A percentile compares a stretch with the other conserved stretches of the same genome.
Evolutionary conservation across 2,329 filamentous ascomycete species (phyloP).

Genomic region (Colletotrichum lentis): DNA sequence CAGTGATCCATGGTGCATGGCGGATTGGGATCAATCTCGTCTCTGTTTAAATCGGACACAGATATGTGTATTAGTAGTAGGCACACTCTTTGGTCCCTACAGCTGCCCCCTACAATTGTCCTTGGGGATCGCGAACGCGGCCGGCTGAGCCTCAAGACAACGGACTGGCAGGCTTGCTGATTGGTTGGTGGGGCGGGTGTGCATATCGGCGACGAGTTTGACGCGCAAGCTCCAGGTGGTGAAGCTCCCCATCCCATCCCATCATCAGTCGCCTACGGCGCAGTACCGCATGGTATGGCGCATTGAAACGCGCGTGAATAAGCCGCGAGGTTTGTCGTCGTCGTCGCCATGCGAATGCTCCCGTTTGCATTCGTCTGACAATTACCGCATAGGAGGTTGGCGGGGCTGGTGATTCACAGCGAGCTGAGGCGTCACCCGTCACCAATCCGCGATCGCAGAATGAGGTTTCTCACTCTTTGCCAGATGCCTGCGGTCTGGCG

Average conservation of each 20-base stretch:
- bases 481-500: constrained; percentile 24
- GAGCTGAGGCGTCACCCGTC: no score
- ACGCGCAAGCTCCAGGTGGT: constrained; percentile 32
- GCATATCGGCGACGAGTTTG: constrained; percentile 11
- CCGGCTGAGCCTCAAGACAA: neutral
- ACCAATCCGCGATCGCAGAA: no score
- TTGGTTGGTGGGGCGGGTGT: neutral
- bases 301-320: constrained; percentile 1
- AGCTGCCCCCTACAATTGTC: neutral
- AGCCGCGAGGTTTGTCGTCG: constrained; percentile 11
- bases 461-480: no score
- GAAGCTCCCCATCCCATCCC: constrained; percentile 21
- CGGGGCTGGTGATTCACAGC: no score
- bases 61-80: neutral
- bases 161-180: neutral
- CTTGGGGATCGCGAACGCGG: neutral
- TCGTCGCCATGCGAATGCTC: constrained; percentile 18
- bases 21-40: neutral
- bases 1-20: neutral
- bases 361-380: no score
- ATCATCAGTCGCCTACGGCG: constrained; percentile 11
- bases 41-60: neutral
- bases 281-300: neutral
- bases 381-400: no score
- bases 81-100: no score